Percentiles rank a stretch among this genome's conserved stretches.
phyloP scores from a whole-genome alignment of 768 basidiomycete genomes.

The button mushroom (Agaricus bisporus) region DNA sequence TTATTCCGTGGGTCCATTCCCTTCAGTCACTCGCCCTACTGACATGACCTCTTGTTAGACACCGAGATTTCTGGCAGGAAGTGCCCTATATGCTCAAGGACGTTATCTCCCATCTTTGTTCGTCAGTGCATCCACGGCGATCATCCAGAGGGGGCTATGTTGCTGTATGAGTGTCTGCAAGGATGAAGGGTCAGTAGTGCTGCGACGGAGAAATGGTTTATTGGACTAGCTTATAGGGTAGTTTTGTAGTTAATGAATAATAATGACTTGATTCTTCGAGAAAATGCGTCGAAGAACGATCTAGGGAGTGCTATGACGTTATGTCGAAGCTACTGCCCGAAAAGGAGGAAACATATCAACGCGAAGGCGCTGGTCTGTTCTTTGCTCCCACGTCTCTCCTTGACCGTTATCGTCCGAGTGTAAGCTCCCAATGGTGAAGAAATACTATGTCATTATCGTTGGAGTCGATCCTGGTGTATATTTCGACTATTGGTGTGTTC shows the following conservation, averaged over 20 bases:
- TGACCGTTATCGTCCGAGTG: not conserved
- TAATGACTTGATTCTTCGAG: not conserved
- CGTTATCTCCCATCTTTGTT: constrained; percentile 72
- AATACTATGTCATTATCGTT: constrained; percentile 5
- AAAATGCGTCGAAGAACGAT: not conserved
- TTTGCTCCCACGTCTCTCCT: constrained; percentile 5
- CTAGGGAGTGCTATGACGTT: too few relatives aligned
- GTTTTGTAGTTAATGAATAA: constrained; percentile 8
- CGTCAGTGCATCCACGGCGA: constrained; percentile 61
- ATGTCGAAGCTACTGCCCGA: too few relatives aligned
- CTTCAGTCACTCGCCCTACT: constrained; percentile 1
- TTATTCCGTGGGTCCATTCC: constrained; percentile 64
- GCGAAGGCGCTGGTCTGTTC: not conserved
- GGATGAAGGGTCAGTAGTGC: too few relatives aligned
- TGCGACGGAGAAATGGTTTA: not conserved
- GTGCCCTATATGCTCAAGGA: constrained; percentile 83
- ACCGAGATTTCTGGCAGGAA: constrained; percentile 88
- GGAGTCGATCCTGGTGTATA: constrained; percentile 1
- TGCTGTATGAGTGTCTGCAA: constrained; percentile 42
- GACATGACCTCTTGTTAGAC: constrained; percentile 35
- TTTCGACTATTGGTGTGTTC: constrained; percentile 3
- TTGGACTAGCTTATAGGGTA: constrained; percentile 7
- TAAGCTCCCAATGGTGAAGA: constrained; percentile 2
- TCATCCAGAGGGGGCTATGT: constrained; percentile 67
- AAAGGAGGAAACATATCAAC: not conserved